phyloP scores from a whole-genome alignment of 345 rosid genomes.

The Clarkia xantiana region DNA sequence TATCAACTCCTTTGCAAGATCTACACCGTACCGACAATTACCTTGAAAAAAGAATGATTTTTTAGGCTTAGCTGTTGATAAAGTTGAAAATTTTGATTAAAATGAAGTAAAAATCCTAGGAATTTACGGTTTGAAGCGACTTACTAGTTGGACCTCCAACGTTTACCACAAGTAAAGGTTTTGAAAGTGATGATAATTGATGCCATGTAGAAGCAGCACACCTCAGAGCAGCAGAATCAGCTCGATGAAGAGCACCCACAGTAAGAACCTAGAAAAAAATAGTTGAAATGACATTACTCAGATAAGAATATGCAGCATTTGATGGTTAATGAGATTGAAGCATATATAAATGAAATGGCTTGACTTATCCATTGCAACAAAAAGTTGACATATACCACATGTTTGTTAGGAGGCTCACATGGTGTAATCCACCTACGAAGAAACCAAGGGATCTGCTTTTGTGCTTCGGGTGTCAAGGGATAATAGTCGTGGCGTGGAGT shows the following conservation, averaged over 20 bases:
- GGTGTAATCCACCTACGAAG: constrained; percentile 71
- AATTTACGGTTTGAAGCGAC: not conserved
- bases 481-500: constrained; percentile 84
- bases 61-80: too few relatives aligned
- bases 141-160: constrained; percentile 92
- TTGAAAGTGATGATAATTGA: constrained; percentile 45
- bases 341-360: too few relatives aligned
- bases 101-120: too few relatives aligned
- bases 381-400: constrained; percentile 40
- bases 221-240: constrained; percentile 50
- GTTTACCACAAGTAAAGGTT: constrained; percentile 82
- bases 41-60: constrained; percentile 20
- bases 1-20: constrained; percentile 54
- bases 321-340: too few relatives aligned
- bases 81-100: too few relatives aligned
- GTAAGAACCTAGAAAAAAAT: constrained; percentile 54
- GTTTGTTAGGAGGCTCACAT: constrained; percentile 49
- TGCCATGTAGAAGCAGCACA: constrained; percentile 61
- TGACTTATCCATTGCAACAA: not conserved
- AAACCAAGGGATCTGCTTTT: constrained; percentile 55
- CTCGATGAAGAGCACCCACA: constrained; percentile 78
- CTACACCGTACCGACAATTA: constrained; percentile 55
- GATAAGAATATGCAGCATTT: not conserved
- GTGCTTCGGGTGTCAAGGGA: constrained; percentile 61
- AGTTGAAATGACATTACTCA: constrained; percentile 2